Evolutionary conservation across 2,329 filamentous ascomycete species (phyloP).

Genomic region (Aspergillus floridensis): DNA sequence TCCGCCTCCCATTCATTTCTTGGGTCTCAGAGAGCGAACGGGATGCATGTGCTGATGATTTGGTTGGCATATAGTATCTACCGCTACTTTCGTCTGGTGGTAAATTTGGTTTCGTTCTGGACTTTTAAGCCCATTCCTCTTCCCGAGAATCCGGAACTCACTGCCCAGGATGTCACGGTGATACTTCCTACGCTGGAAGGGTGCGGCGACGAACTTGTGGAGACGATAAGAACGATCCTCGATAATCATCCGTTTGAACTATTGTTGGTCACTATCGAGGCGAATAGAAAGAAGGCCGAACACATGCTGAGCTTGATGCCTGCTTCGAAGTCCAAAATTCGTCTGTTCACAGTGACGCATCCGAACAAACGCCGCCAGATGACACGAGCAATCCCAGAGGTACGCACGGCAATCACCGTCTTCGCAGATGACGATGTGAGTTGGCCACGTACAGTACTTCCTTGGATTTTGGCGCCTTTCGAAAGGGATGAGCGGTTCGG

Average conservation of each 20-base stretch:
- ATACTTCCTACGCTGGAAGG: conserved; percentile 92
- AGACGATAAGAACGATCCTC: conserved; percentile 65
- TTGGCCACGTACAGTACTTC: conserved; percentile 80
- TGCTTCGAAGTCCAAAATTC: conserved; percentile 63
- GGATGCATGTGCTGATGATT: conserved; percentile 13
- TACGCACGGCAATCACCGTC: conserved; percentile 78
- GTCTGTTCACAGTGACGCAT: conserved; percentile 73
- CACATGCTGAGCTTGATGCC: conserved; percentile 56
- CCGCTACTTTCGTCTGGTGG: conserved; percentile 79
- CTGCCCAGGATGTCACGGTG: conserved; percentile 81
- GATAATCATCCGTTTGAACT: conserved; percentile 62
- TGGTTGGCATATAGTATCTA: conserved; percentile 62
- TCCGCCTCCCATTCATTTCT: not conserved
- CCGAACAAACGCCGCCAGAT: conserved; percentile 96
- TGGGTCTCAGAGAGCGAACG: not conserved
- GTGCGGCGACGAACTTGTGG: conserved; percentile 75
- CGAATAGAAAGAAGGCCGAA: conserved; percentile 68
- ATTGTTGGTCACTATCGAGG: conserved; percentile 82
- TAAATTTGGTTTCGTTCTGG: conserved; percentile 85
- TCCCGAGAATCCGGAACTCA: conserved; percentile 75
- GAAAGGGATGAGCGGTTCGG: conserved; percentile 74
- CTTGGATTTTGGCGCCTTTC: conserved; percentile 91
- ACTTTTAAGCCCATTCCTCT: conserved; percentile 80
- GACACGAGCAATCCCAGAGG: conserved; percentile 82
- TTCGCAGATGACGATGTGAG: conserved; percentile 96